Percentiles rank a stretch among this genome's conserved stretches.
phyloP scores from a whole-genome alignment of 441 rosid species.

The Mallotus japonicus region DNA sequence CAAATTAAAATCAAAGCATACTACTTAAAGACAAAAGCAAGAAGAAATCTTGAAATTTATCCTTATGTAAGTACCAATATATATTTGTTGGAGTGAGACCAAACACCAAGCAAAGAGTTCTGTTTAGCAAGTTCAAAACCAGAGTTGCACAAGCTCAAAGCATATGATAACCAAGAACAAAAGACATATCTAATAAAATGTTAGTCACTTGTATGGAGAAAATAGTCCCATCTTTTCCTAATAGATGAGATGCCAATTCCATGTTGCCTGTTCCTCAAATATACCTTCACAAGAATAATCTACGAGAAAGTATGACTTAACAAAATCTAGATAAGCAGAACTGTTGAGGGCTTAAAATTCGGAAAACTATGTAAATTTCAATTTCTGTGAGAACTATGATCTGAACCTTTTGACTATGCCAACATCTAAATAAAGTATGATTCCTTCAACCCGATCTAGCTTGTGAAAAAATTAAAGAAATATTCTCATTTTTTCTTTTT shows the following conservation, averaged over 20 bases:
- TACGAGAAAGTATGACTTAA: background rate
- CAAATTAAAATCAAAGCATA: too few relatives aligned
- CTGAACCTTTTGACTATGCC: background rate
- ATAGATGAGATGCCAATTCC: background rate
- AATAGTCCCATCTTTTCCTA: background rate
- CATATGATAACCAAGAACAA: too few relatives aligned
- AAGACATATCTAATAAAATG: too few relatives aligned
- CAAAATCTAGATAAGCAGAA: background rate
- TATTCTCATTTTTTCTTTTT: conserved; percentile 30
- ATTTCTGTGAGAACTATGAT: background rate
- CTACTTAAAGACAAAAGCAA: too few relatives aligned
- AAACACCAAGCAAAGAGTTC: too few relatives aligned
- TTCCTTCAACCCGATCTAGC: conserved; percentile 12
- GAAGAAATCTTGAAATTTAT: too few relatives aligned
- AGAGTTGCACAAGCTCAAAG: too few relatives aligned
- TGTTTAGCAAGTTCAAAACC: too few relatives aligned
- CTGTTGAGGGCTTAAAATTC: background rate
- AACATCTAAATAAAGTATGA: background rate
- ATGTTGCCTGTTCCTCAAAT: background rate
- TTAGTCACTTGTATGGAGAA: background rate
- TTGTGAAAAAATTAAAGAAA: background rate
- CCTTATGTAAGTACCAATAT: too few relatives aligned
- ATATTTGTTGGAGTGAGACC: too few relatives aligned
- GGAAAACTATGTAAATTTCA: background rate
- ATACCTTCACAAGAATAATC: background rate